phyloP scores from a whole-genome alignment of 2,329 filamentous ascomycete species.

The Leptographium procerum region DNA sequence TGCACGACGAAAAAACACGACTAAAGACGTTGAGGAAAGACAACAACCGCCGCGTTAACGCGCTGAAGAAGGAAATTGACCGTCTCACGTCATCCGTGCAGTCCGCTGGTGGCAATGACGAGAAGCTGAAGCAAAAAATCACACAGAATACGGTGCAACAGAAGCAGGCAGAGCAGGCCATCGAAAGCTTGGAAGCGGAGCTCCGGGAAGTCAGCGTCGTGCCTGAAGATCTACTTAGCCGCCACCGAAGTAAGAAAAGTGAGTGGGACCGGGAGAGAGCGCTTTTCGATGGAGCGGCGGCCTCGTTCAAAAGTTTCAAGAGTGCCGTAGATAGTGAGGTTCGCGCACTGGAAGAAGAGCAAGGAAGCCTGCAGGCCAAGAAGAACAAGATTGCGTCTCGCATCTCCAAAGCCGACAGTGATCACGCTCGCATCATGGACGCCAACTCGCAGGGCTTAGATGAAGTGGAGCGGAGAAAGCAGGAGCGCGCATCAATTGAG shows the following conservation, averaged over 20 bases:
- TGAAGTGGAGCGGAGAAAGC: slow-evolving; percentile 48
- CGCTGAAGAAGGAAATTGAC: slow-evolving; percentile 63
- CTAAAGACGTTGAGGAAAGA: slow-evolving; percentile 64
- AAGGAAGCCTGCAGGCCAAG: slow-evolving; percentile 51
- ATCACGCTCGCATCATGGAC: slow-evolving; percentile 58
- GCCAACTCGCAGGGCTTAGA: slow-evolving; percentile 55
- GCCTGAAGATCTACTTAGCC: slow-evolving; percentile 48
- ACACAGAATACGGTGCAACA: slow-evolving; percentile 66
- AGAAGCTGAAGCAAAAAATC: slow-evolving; percentile 63
- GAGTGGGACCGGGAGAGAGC: slow-evolving; percentile 43
- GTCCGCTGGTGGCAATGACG: slow-evolving; percentile 61
- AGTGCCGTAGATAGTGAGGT: slow-evolving; percentile 50
- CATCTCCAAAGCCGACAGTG: slow-evolving; percentile 60
- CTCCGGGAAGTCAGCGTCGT: slow-evolving; percentile 54
- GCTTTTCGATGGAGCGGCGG: slow-evolving; percentile 46
- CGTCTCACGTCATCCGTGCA: slow-evolving; percentile 53
- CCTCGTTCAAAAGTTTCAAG: slow-evolving; percentile 47
- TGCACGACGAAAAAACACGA: slow-evolving; percentile 56
- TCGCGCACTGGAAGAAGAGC: slow-evolving; percentile 52
- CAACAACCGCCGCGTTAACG: slow-evolving; percentile 57
- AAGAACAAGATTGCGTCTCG: slow-evolving; percentile 61
- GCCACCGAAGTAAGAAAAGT: slow-evolving; percentile 43
- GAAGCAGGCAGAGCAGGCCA: slow-evolving; percentile 39
- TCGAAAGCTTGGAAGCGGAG: slow-evolving; percentile 35
- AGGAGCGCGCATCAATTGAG: slow-evolving; percentile 36